Percentiles rank a stretch among this genome's conserved stretches.
Evolutionary conservation across 768 basidiomycete genomes (phyloP).

Genomic region (Amyloporia xantha): DNA sequence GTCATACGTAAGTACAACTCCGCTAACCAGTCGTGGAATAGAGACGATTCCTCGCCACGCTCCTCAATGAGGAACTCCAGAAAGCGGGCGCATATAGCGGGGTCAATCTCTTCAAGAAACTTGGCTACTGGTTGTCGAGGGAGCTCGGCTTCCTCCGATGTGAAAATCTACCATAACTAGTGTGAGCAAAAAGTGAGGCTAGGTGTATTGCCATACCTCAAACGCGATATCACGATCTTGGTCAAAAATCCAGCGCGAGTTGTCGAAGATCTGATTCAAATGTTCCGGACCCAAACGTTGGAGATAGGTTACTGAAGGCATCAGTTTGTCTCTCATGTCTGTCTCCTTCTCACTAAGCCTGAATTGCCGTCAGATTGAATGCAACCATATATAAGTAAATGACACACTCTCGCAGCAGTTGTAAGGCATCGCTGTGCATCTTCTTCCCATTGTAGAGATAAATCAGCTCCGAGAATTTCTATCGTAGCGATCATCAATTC

Average conservation of each 20-base stretch:
- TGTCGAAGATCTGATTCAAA: conserved; percentile 72
- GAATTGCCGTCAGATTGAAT: not conserved
- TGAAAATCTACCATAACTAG: conserved; percentile 80
- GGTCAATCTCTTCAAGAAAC: conserved; percentile 70
- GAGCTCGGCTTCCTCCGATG: conserved; percentile 89
- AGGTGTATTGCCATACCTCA: conserved; percentile 42
- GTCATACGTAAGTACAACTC: conserved; percentile 80
- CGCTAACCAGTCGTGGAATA: conserved; percentile 84
- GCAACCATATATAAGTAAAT: not conserved
- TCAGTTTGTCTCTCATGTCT: conserved; percentile 72
- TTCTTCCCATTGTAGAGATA: conserved; percentile 91
- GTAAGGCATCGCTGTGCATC: conserved; percentile 88
- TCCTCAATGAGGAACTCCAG: conserved; percentile 81
- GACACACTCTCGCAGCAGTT: conserved; percentile 76
- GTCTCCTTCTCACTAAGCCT: conserved; percentile 78
- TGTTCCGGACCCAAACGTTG: conserved; percentile 86
- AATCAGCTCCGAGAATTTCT: conserved; percentile 91
- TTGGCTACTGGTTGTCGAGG: conserved; percentile 71
- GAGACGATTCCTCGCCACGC: conserved; percentile 54
- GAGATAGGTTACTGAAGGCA: conserved; percentile 82
- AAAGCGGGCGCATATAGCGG: conserved; percentile 65
- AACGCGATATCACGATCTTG: conserved; percentile 68
- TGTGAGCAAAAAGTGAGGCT: not conserved
- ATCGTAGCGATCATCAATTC: conserved; percentile 1
- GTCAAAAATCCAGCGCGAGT: conserved; percentile 82